These are phyloP conservation scores for Daphne laureola DNA, from an alignment of 441 rosid genomes.

Conservation along the genomic window DNA sequence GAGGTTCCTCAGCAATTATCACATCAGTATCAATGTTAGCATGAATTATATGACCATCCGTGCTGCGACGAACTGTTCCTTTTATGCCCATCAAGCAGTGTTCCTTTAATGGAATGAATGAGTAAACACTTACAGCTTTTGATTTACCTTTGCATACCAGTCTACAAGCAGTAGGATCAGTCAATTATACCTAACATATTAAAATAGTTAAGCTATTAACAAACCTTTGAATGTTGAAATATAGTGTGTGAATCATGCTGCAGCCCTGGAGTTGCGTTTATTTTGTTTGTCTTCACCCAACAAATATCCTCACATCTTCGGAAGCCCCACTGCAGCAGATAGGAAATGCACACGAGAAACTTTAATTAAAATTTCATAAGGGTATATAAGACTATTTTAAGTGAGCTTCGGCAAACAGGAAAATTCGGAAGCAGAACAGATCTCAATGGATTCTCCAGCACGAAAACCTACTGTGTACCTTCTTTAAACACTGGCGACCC, in stretches of 20 bases:
- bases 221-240: constrained; percentile 98
- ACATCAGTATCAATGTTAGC: constrained; percentile 99
- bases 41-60: constrained; percentile 97
- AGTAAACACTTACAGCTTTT: constrained; percentile 7
- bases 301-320: constrained; percentile 98
- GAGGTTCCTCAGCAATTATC: constrained; percentile 96
- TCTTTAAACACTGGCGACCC: constrained; percentile 96
- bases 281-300: constrained; percentile 99
- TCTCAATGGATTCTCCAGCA: constrained; percentile 2
- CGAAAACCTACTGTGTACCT: constrained; percentile 38
- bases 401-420: constrained; percentile 3
- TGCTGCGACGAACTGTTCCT: constrained; percentile 98
- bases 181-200: constrained; percentile 1
- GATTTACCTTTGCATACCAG: not conserved
- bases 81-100: constrained; percentile 99
- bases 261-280: constrained; percentile 81
- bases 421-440: constrained; percentile 1
- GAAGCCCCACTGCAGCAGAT: constrained; percentile 78
- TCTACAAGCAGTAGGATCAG: constrained; percentile 1
- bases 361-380: not conserved
- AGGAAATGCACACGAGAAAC: constrained; percentile 14
- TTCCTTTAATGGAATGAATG: constrained; percentile 50
- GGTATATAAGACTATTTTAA: not conserved
- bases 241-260: constrained; percentile 93
- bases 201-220: constrained; percentile 16